Conservation (phyloP, 768 basidiomycete species). For the Rhodotorula graminis region DNA sequence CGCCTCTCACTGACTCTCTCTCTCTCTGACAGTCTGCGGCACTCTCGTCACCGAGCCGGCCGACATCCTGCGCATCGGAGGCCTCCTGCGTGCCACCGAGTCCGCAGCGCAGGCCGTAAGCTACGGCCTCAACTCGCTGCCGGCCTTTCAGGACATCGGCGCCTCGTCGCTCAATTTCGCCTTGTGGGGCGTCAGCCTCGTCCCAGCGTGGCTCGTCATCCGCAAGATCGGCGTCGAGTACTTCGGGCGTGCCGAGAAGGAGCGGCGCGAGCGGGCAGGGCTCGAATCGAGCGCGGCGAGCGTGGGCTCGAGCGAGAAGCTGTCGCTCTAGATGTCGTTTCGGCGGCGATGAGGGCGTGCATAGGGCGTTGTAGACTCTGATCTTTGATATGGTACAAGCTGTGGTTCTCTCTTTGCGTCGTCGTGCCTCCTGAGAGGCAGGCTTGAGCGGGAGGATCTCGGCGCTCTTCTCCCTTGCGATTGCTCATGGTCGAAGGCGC, state of each 20-base stretch:
- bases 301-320: not conserved
- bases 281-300: conserved; percentile 1
- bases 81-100: conserved; percentile 23
- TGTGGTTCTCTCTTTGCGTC: no score
- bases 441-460: no score
- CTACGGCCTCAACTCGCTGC: conserved; percentile 27
- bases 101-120: conserved; percentile 26
- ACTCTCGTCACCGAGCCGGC: conserved; percentile 10
- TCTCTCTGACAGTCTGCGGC: not conserved
- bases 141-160: conserved; percentile 17
- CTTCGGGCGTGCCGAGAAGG: conserved; percentile 9
- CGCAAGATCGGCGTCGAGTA: conserved; percentile 28
- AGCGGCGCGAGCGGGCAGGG: not conserved
- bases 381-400: no score
- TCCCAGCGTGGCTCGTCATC: conserved; percentile 33
- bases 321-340: not conserved
- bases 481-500: no score
- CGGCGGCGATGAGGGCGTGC: no score
- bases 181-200: conserved; percentile 23
- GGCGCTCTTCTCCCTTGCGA: no score
- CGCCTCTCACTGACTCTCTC: no score
- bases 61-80: conserved; percentile 27
- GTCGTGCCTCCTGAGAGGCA: no score
- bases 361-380: not conserved
- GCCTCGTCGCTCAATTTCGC: conserved; percentile 30